These are phyloP conservation scores for Lentithecium fluviatile DNA, from an alignment of 495 filamentous ascomycete species.

Conservation along the genomic window DNA sequence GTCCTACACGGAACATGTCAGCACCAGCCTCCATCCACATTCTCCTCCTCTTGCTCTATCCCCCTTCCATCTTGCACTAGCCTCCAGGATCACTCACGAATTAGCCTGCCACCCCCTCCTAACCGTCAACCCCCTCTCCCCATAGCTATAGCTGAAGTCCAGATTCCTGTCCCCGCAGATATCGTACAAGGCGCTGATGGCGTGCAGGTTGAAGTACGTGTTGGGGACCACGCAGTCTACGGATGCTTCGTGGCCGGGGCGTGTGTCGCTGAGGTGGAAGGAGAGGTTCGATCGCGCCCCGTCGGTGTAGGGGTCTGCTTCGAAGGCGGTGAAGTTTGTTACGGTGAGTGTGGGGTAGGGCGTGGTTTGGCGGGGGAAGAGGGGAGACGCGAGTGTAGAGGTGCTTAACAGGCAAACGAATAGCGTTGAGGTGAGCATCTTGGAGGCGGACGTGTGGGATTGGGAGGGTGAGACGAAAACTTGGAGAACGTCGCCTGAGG, in stretches of 20 bases:
- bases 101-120: slow-evolving; percentile 18
- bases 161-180: neutral
- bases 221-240: slow-evolving; percentile 14
- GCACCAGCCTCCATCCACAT: neutral
- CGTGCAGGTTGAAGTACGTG: slow-evolving; percentile 23
- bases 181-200: slow-evolving; percentile 19
- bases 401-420: neutral
- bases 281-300: slow-evolving; percentile 23
- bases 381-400: slow-evolving; percentile 4
- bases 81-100: slow-evolving; percentile 3
- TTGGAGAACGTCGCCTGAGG: too few relatives aligned
- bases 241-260: neutral
- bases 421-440: neutral
- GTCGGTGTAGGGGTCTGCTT: slow-evolving; percentile 15
- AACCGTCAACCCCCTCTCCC: slow-evolving; percentile 9
- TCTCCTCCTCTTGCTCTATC: neutral
- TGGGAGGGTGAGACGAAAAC: neutral
- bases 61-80: neutral
- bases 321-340: slow-evolving; percentile 19
- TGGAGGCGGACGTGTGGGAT: neutral
- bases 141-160: slow-evolving; percentile 12
- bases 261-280: slow-evolving; percentile 19
- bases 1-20: neutral
- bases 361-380: slow-evolving; percentile 9
- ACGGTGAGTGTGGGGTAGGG: slow-evolving; percentile 4